These are phyloP conservation scores for Coniferiporia weirii DNA, from an alignment of 1,284 basidiomycete genomes.

Conservation along the genomic window DNA sequence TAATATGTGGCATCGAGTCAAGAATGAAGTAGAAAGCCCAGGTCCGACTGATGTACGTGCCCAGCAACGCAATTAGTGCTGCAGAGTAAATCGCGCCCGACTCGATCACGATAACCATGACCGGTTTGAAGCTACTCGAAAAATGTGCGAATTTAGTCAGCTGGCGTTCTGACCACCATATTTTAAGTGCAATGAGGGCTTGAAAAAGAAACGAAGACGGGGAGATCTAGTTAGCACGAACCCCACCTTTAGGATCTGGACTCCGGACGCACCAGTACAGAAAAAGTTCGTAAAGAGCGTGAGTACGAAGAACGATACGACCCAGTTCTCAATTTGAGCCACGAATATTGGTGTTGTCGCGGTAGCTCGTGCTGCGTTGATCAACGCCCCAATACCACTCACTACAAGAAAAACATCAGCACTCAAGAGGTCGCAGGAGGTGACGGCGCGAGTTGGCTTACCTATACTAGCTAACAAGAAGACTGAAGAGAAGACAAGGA, in stretches of 20 bases:
- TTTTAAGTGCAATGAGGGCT: slow-evolving; percentile 15
- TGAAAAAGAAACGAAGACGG: neutral
- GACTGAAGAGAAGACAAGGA: neutral
- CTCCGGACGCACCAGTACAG: slow-evolving; percentile 20
- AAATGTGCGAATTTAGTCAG: neutral
- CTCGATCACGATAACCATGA: too few relatives aligned
- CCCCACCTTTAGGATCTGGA: neutral
- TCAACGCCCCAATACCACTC: neutral
- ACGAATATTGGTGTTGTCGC: slow-evolving; percentile 12
- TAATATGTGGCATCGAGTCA: slow-evolving; percentile 15
- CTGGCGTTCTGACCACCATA: slow-evolving; percentile 12
- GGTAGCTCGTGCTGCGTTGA: neutral
- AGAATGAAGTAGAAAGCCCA: slow-evolving; percentile 17
- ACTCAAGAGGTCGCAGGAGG: neutral
- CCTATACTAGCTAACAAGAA: neutral
- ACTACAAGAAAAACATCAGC: neutral
- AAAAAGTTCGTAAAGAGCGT: too few relatives aligned
- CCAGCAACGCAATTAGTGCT: slow-evolving; percentile 13
- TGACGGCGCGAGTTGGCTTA: neutral
- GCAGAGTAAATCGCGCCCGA: slow-evolving; percentile 14
- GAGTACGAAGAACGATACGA: slow-evolving; percentile 20
- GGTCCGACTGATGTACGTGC: slow-evolving; percentile 6
- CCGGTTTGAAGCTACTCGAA: neutral
- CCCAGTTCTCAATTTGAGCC: slow-evolving; percentile 19
- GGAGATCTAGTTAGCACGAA: neutral